phyloP scores from a whole-genome alignment of 2,329 filamentous ascomycete genomes.

The Monosporascus sp. region DNA sequence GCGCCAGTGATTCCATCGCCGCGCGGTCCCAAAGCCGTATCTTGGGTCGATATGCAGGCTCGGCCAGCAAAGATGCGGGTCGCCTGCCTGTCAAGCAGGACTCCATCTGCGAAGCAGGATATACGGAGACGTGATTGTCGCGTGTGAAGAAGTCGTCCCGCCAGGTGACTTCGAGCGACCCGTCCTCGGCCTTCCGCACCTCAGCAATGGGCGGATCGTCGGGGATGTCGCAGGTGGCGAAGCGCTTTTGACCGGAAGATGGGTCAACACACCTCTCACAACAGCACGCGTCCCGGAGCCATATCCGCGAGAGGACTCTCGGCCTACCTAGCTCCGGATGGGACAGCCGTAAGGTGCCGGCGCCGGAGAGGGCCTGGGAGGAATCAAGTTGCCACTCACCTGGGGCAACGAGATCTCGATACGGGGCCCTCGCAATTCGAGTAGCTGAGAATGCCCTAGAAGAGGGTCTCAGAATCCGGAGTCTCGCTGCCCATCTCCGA shows the following conservation, averaged over 20 bases:
- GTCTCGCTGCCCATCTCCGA: too few relatives aligned
- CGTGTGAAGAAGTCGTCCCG: constrained; percentile 34
- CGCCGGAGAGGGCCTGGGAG: neutral
- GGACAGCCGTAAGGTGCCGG: neutral
- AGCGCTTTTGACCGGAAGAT: constrained; percentile 58
- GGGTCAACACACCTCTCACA: constrained; percentile 54
- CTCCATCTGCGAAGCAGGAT: constrained; percentile 16
- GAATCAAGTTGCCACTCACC: neutral
- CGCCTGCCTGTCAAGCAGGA: constrained; percentile 9
- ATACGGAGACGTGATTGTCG: constrained; percentile 28
- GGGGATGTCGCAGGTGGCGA: constrained; percentile 62
- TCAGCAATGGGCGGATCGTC: constrained; percentile 31
- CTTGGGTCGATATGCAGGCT: neutral
- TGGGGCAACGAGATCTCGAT: neutral
- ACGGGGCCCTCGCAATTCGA: neutral
- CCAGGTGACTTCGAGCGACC: constrained; percentile 58
- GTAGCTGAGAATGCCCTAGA: too few relatives aligned
- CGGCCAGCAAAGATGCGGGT: too few relatives aligned
- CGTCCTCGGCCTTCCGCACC: constrained; percentile 27
- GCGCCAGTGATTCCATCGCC: constrained; percentile 35
- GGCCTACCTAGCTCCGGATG: neutral
- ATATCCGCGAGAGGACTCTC: constrained; percentile 13
- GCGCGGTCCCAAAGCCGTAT: constrained; percentile 22
- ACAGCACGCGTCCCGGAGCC: constrained; percentile 54
- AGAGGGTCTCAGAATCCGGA: too few relatives aligned